These are phyloP conservation scores for grape (Vitis vinifera) DNA, from an alignment of 164 flowering plant genomes.

Conservation along the genomic window DNA sequence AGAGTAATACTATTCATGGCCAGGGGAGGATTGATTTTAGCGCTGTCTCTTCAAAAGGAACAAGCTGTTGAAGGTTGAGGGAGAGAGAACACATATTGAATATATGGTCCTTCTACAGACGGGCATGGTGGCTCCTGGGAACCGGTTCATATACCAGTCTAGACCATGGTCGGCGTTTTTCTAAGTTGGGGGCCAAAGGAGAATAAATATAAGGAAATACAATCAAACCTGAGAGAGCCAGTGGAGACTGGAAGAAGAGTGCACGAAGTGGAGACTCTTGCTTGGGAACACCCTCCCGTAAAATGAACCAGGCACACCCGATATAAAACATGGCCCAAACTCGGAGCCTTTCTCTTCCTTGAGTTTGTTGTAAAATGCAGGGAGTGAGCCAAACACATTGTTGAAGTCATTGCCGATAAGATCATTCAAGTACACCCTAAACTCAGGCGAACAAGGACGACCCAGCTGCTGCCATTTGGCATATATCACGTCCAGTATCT, in stretches of 20 bases:
- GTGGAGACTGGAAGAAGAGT: conserved; percentile 56
- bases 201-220: too few relatives aligned
- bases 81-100: too few relatives aligned
- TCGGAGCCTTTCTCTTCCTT: conserved; percentile 8
- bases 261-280: conserved; percentile 42
- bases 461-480: conserved; percentile 6
- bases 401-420: conserved; percentile 59
- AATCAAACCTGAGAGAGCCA: conserved; percentile 53
- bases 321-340: conserved; percentile 28
- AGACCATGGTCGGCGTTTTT: too few relatives aligned
- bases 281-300: conserved; percentile 49
- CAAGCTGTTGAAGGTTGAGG: too few relatives aligned
- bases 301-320: conserved; percentile 48
- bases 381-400: conserved; percentile 27
- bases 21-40: too few relatives aligned
- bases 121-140: too few relatives aligned
- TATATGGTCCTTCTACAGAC: too few relatives aligned
- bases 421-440: conserved; percentile 44
- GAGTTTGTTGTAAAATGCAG: conserved; percentile 23
- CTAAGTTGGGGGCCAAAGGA: too few relatives aligned
- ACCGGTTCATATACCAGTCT: too few relatives aligned
- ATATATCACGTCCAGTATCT: conserved; percentile 23
- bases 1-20: too few relatives aligned
- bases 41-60: too few relatives aligned
- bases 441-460: conserved; percentile 22